Conservation (phyloP, 2,329 filamentous ascomycete genomes). For the Fonsecaea multimorphosa region DNA sequence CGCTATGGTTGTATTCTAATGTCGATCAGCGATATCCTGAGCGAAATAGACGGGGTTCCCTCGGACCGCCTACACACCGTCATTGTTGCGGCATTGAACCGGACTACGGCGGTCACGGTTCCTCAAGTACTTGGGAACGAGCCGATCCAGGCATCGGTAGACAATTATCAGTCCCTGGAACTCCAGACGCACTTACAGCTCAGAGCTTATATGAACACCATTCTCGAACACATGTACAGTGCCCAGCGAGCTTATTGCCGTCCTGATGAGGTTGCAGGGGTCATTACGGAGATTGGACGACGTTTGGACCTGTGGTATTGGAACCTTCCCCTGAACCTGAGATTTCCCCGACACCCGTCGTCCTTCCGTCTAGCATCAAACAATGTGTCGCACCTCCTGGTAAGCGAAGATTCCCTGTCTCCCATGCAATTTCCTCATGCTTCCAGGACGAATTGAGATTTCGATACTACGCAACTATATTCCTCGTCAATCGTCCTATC, state of each 20-base stretch:
- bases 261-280: conserved; percentile 7
- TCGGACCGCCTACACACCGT: conserved; percentile 15
- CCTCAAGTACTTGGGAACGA: conserved; percentile 10
- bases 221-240: conserved; percentile 18
- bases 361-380: conserved; percentile 9
- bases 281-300: conserved; percentile 13
- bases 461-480: conserved; percentile 21
- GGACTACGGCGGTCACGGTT: neutral
- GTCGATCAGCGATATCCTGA: conserved; percentile 18
- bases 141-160: neutral
- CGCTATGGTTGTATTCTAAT: neutral
- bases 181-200: conserved; percentile 17
- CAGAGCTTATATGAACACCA: conserved; percentile 21
- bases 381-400: conserved; percentile 10
- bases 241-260: conserved; percentile 20
- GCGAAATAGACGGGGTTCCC: conserved; percentile 16
- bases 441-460: conserved; percentile 20
- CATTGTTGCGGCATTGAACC: neutral
- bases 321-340: conserved; percentile 15
- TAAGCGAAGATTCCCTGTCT: neutral
- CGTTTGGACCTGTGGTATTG: conserved; percentile 23
- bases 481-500: conserved; percentile 20
- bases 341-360: conserved; percentile 19
- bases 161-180: neutral
- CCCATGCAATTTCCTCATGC: neutral